These are phyloP conservation scores for Anastatica hierochuntica DNA, from an alignment of 345 rosid species.

Conservation along the genomic window DNA sequence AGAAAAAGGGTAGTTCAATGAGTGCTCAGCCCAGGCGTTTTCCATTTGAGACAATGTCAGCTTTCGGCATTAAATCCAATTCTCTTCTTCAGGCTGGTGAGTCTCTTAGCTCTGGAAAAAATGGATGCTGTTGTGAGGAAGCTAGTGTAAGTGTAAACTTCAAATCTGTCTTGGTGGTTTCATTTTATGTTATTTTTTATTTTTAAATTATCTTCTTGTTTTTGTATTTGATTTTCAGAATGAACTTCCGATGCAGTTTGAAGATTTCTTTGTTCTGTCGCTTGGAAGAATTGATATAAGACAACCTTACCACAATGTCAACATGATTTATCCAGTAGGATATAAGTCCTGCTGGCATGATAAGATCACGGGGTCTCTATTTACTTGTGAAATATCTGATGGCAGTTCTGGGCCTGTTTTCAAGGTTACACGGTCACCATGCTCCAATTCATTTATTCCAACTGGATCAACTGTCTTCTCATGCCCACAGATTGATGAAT, in stretches of 20 bases:
- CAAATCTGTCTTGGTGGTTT: neutral
- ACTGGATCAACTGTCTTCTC: slow-evolving; percentile 47
- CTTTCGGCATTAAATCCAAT: slow-evolving; percentile 26
- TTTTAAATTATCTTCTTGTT: neutral
- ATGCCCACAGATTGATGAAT: slow-evolving; percentile 27
- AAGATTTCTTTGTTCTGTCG: slow-evolving; percentile 79
- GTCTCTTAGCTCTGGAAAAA: slow-evolving; percentile 30
- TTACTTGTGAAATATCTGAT: slow-evolving; percentile 70
- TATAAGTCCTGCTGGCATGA: slow-evolving; percentile 98
- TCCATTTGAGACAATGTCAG: slow-evolving; percentile 30
- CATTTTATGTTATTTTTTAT: neutral
- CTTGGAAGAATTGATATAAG: slow-evolving; percentile 71
- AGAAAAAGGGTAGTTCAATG: slow-evolving; percentile 37
- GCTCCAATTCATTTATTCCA: slow-evolving; percentile 55
- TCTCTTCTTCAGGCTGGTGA: slow-evolving; percentile 31
- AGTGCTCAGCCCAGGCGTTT: slow-evolving; percentile 37
- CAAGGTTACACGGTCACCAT: slow-evolving; percentile 69
- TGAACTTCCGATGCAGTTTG: slow-evolving; percentile 77
- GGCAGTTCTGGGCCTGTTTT: slow-evolving; percentile 90
- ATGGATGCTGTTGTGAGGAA: slow-evolving; percentile 26
- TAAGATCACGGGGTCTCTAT: slow-evolving; percentile 83
- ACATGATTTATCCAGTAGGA: slow-evolving; percentile 68
- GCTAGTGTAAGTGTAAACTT: slow-evolving; percentile 39
- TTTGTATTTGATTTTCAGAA: slow-evolving; percentile 47
- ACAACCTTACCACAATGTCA: slow-evolving; percentile 63